Conservation (phyloP, 164 flowering plant species). For the Annona squamosa region DNA sequence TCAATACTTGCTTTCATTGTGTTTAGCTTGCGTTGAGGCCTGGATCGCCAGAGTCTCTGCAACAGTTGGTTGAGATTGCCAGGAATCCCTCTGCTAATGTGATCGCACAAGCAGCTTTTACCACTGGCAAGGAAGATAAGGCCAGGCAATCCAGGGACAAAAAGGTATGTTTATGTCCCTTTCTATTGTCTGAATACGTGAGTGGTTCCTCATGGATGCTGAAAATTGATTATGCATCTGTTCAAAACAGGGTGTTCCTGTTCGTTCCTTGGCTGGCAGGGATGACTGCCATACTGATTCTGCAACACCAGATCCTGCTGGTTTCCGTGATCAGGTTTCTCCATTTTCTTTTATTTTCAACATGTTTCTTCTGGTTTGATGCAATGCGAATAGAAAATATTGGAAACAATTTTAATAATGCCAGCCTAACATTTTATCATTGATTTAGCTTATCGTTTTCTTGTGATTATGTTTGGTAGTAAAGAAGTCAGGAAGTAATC, state of each 20-base stretch:
- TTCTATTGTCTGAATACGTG: neutral
- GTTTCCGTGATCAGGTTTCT: conserved; percentile 72
- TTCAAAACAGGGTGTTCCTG: conserved; percentile 32
- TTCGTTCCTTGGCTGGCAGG: conserved; percentile 27
- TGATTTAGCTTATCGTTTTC: too few species aligned
- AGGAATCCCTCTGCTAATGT: conserved; percentile 57
- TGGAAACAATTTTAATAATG: neutral
- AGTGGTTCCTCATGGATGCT: neutral
- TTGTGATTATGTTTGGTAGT: neutral
- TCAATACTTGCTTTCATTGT: conserved; percentile 2
- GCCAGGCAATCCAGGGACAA: conserved; percentile 50
- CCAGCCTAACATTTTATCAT: too few species aligned
- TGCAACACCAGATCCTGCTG: conserved; percentile 60
- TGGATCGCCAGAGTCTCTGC: conserved; percentile 82
- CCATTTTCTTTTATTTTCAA: neutral
- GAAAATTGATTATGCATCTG: conserved; percentile 3
- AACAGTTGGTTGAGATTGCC: conserved; percentile 73
- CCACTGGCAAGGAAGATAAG: conserved; percentile 60
- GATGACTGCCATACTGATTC: conserved; percentile 55
- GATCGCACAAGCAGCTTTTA: conserved; percentile 24
- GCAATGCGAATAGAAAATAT: neutral
- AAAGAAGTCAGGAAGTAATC: neutral
- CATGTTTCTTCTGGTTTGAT: neutral
- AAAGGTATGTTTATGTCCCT: conserved; percentile 35
- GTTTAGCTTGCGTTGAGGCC: conserved; percentile 80